Evolutionary conservation across 2,329 filamentous ascomycete genomes (phyloP), one percentile per base, ranked within the genome.

Genomic region (Didymella pomorum): DNA sequence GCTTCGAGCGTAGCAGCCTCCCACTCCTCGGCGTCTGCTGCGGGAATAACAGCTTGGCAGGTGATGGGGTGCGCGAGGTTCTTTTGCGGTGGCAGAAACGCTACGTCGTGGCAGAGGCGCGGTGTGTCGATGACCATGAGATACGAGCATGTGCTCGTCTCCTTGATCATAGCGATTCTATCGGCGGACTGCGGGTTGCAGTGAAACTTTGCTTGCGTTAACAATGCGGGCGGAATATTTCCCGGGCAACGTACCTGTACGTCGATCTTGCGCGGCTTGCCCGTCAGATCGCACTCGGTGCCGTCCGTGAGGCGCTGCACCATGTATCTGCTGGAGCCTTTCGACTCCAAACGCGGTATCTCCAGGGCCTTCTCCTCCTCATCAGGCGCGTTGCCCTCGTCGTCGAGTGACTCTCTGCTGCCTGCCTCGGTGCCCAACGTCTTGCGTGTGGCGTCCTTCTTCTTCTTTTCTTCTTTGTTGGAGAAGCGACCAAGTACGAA

Each of bases 81-180:
- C 61, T 92, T 89, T 67, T 90, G 87, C 0, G 92, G 91, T 0
- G 93, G 93, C 52, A 90, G 81, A 75, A 97, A 97, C 10, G 92
- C 92, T 10, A 92, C 86, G 66, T 97, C 93, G 71, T 89, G 87
- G 79, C 93, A 97, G 12, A 97, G 86, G 0, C 92, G 88, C 0
- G 93, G 92, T 0, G 93, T 97, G 73, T 96, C 90, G 62, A 97
- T 86, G 29, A 96, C 87, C 93, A 97, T 97, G 52, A 97, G 83
- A 73, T 97, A 97, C 12, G 92, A 87, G 79, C 93, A 97, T 11
- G 92, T 97, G 2, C 89, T 90, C 1, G 94, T 87, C 75, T 97
- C 93, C 76, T 97, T 97, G 78, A 97, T 96, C 87, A 92, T 93
- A 42, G 89, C 89, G 68, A 97, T 97, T 46, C 89, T 87, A 74